These are phyloP conservation scores for Melastoma candidum DNA, from an alignment of 441 rosid species.

Conservation along the genomic window DNA sequence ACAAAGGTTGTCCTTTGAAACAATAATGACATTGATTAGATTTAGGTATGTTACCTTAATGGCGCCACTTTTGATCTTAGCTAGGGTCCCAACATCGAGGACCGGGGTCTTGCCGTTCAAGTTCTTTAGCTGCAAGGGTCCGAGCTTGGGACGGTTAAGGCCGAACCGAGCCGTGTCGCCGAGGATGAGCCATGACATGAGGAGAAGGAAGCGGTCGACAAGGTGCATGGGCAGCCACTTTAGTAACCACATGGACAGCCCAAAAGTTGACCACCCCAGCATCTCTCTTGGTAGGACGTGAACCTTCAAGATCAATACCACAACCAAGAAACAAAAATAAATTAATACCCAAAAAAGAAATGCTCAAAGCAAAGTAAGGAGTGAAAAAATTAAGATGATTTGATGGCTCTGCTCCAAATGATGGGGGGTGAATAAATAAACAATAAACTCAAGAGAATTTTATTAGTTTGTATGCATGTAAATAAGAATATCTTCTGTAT, in stretches of 20 bases:
- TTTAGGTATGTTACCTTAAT: constrained; percentile 30
- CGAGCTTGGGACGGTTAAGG: constrained; percentile 40
- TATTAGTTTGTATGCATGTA: too few relatives aligned
- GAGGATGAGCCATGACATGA: constrained; percentile 44
- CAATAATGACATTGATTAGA: constrained; percentile 6
- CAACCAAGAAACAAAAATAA: neutral
- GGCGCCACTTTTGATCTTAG: constrained; percentile 51
- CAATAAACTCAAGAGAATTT: too few relatives aligned
- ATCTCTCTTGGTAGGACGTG: constrained; percentile 71
- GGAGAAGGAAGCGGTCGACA: constrained; percentile 51
- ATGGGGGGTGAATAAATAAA: neutral
- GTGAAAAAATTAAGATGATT: neutral
- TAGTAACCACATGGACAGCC: constrained; percentile 67
- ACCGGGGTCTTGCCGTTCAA: constrained; percentile 57
- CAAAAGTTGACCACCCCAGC: constrained; percentile 75
- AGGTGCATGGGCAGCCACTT: constrained; percentile 61
- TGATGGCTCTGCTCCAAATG: constrained; percentile 8
- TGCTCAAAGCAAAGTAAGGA: neutral
- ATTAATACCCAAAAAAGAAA: neutral
- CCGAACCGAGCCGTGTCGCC: constrained; percentile 49
- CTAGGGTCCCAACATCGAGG: constrained; percentile 48
- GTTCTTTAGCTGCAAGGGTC: constrained; percentile 54
- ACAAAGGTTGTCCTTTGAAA: too few relatives aligned
- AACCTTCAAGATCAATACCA: constrained; percentile 31
- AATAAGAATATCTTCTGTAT: too few relatives aligned